These are phyloP conservation scores for Corymbia citriodora DNA, from an alignment of 441 rosid species.

Conservation along the genomic window DNA sequence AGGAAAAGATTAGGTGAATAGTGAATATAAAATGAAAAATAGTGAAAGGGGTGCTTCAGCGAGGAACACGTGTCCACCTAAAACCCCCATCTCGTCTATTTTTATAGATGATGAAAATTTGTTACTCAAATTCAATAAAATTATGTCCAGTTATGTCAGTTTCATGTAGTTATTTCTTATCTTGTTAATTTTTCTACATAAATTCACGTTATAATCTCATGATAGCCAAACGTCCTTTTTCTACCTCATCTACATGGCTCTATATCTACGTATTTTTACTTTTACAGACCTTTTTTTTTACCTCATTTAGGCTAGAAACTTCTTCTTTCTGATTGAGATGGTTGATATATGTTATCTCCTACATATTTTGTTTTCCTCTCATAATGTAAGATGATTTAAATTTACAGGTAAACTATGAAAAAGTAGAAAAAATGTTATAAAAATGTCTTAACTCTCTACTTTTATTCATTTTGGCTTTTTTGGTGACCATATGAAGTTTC, in stretches of 20 bases:
- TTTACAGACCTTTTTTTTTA: too few species aligned
- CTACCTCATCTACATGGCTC: too few species aligned
- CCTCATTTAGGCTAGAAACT: not conserved
- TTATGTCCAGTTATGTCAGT: too few species aligned
- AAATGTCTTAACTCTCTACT: not conserved
- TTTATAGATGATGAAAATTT: too few species aligned
- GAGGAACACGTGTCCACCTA: not conserved
- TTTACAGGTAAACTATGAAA: not conserved
- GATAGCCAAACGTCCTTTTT: too few species aligned
- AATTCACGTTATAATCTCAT: too few species aligned
- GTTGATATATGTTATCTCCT: not conserved
- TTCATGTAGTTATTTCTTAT: too few species aligned
- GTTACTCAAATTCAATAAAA: too few species aligned
- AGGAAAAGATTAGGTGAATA: not conserved
- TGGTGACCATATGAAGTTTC: not conserved
- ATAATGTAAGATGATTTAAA: not conserved
- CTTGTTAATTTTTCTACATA: too few species aligned
- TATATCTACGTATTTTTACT: too few species aligned
- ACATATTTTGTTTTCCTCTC: not conserved
- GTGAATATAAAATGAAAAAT: too few species aligned
- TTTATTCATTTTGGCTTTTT: not conserved
- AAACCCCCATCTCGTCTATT: too few species aligned
- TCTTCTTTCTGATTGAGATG: not conserved
- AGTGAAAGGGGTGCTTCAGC: not conserved
- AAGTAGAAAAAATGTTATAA: not conserved